Evolutionary conservation across 2,329 filamentous ascomycete species (phyloP).

Genomic region (Colletotrichum phormii): DNA sequence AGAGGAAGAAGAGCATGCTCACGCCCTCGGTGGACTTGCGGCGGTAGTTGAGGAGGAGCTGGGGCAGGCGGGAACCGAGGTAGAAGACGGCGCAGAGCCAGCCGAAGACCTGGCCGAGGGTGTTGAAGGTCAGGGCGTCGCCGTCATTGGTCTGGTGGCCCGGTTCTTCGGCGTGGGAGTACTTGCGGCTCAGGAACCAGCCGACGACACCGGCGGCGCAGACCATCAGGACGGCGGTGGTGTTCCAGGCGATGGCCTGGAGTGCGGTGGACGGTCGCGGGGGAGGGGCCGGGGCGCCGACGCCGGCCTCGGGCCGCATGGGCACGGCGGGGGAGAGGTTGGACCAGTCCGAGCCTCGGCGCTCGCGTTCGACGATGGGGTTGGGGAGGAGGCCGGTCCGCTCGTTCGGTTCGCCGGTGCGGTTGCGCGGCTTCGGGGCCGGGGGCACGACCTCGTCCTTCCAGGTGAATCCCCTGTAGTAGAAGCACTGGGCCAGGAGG

Average conservation of each 20-base stretch:
- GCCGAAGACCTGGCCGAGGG: conserved; percentile 89
- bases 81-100: conserved; percentile 93
- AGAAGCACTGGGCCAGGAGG: conserved; percentile 90
- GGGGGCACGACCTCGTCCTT: conserved; percentile 62
- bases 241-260: conserved; percentile 78
- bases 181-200: conserved; percentile 79
- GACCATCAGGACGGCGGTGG: conserved; percentile 81
- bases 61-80: conserved; percentile 88
- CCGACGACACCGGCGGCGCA: conserved; percentile 85
- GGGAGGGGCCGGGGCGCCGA: conserved; percentile 52
- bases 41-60: conserved; percentile 91
- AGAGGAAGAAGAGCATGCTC: conserved; percentile 94
- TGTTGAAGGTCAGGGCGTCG: conserved; percentile 73
- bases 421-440: conserved; percentile 51
- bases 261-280: conserved; percentile 61
- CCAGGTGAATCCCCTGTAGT: conserved; percentile 88
- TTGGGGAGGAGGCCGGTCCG: conserved; percentile 60
- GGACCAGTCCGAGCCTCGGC: conserved; percentile 67
- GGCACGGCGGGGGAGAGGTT: conserved; percentile 86
- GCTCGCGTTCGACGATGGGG: conserved; percentile 49
- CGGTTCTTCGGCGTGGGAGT: conserved; percentile 49
- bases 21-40: conserved; percentile 95
- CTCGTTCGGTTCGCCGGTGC: conserved; percentile 59
- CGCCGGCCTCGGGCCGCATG: conserved; percentile 62
- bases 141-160: conserved; percentile 56